phyloP scores from a whole-genome alignment of 257 asterid species.

The Solanum ossicruentum region DNA sequence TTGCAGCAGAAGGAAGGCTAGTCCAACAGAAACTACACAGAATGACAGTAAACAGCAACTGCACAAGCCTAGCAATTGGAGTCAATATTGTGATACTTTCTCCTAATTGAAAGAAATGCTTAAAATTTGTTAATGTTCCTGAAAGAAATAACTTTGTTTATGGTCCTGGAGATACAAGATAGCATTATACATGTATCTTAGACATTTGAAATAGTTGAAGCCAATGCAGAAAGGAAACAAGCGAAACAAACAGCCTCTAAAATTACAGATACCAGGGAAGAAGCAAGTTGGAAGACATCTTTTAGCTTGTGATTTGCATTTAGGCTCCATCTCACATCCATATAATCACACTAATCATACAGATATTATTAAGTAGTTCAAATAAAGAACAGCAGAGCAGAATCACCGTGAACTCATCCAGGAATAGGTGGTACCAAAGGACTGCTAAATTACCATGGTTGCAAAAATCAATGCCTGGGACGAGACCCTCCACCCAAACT shows the following conservation, averaged over 20 bases:
- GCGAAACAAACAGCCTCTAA: background rate
- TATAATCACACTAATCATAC: background rate
- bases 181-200: background rate
- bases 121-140: too few relatives aligned
- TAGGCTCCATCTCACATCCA: background rate
- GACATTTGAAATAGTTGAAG: background rate
- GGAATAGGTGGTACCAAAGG: background rate
- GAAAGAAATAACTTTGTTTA: background rate
- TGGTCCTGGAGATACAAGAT: background rate
- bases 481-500: constrained; percentile 87
- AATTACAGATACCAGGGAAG: background rate
- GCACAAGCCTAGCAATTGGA: background rate
- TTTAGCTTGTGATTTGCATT: background rate
- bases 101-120: background rate
- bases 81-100: background rate
- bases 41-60: background rate
- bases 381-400: background rate
- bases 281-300: background rate
- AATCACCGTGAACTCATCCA: background rate
- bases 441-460: constrained; percentile 60
- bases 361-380: background rate
- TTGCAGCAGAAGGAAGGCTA: background rate
- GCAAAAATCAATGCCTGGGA: constrained; percentile 98
- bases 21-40: background rate
- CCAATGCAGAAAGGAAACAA: background rate